Conservation (phyloP, 2,329 filamentous ascomycete genomes). For the Penicillium sp. region DNA sequence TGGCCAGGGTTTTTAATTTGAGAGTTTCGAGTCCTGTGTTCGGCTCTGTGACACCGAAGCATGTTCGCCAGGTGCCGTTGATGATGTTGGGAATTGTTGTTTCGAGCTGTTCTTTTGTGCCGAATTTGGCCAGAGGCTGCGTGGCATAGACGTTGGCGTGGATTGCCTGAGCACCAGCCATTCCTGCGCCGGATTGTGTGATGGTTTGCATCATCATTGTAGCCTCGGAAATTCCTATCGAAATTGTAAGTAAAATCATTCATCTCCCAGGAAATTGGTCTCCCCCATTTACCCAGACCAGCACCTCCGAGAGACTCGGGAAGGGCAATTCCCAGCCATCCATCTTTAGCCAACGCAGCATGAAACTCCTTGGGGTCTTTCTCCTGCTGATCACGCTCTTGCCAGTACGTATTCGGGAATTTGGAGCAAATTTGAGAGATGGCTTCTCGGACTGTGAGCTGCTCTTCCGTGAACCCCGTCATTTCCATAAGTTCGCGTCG, state of each 20-base stretch:
- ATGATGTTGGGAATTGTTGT: conserved; percentile 71
- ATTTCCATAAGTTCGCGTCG: conserved; percentile 65
- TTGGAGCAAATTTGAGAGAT: conserved; percentile 68
- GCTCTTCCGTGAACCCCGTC: conserved; percentile 70
- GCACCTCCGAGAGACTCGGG: conserved; percentile 74
- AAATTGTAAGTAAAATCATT: background rate
- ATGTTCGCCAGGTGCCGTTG: conserved; percentile 69
- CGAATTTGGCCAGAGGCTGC: conserved; percentile 73
- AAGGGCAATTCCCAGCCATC: conserved; percentile 80
- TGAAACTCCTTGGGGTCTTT: conserved; percentile 76
- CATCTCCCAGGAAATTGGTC: rapidly evolving
- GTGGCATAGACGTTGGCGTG: conserved; percentile 62
- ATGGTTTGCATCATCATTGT: conserved; percentile 88
- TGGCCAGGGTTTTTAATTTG: conserved; percentile 67
- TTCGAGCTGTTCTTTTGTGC: conserved; percentile 64
- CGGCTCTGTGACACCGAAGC: conserved; percentile 85
- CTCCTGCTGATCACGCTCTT: conserved; percentile 68
- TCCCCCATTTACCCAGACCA: conserved; percentile 55
- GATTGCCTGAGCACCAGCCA: conserved; percentile 65
- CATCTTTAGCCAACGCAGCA: conserved; percentile 70
- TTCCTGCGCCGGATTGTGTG: conserved; percentile 72
- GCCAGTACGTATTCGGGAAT: conserved; percentile 76
- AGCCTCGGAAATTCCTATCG: conserved; percentile 67
- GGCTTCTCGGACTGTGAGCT: conserved; percentile 71
- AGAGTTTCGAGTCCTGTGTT: conserved; percentile 79